Evolutionary conservation across 805 yeast genomes (phyloP).

Genomic region (Lachancea nothofagi): DNA sequence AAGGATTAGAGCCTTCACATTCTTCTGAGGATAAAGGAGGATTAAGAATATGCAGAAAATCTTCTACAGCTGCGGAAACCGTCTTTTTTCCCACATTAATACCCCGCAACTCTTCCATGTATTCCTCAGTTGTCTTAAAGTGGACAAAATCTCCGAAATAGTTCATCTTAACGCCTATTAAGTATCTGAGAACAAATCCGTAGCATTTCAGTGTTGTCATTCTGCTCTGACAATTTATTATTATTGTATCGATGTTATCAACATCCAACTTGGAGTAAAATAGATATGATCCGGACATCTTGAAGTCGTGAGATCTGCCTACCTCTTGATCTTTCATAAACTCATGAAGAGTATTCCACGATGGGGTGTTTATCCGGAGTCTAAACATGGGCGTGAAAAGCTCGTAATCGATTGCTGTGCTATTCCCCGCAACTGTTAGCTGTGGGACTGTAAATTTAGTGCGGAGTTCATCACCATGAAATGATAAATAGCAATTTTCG

Average conservation of each 20-base stretch:
- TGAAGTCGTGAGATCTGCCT: constrained; percentile 63
- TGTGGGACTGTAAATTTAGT: constrained; percentile 53
- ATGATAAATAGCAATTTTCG: constrained; percentile 70
- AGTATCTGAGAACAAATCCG: constrained; percentile 72
- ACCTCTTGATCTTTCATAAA: constrained; percentile 58
- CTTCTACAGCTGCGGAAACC: constrained; percentile 1
- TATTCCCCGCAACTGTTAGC: constrained; percentile 45
- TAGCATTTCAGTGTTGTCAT: constrained; percentile 64
- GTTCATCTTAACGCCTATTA: constrained; percentile 74
- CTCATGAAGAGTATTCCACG: constrained; percentile 83
- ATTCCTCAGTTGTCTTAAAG: constrained; percentile 84
- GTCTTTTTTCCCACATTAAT: background rate
- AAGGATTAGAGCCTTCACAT: background rate
- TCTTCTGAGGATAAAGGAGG: too few species aligned
- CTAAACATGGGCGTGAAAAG: constrained; percentile 55
- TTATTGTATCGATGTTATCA: constrained; percentile 63
- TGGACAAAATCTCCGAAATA: constrained; percentile 84
- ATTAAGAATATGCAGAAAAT: background rate
- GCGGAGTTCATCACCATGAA: constrained; percentile 56
- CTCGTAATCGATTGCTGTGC: constrained; percentile 46
- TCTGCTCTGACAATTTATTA: constrained; percentile 59
- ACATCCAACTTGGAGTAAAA: constrained; percentile 54
- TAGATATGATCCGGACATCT: constrained; percentile 59
- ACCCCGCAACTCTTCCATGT: constrained; percentile 35
- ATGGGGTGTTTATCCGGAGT: constrained; percentile 68